Evolutionary conservation across 1,284 basidiomycete species (phyloP), one percentile per base, ranked within the genome.

Genomic region (Moesziomyces sp.): DNA sequence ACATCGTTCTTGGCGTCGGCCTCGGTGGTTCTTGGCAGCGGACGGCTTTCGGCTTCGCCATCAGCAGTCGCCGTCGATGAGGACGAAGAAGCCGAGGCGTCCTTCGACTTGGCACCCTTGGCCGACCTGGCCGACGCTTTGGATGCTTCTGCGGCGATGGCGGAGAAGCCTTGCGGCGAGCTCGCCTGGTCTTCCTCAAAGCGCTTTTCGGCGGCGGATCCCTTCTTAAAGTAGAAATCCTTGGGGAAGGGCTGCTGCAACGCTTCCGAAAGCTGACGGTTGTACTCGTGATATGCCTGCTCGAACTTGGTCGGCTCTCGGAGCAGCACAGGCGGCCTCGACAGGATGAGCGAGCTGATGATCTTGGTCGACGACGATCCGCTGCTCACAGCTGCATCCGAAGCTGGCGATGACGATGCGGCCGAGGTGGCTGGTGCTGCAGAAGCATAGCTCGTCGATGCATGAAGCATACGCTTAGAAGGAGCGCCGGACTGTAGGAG

Each of bases 151-250:
- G 56, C 44, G 14, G 62, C 66, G 28, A 61, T 64, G 21, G 55
- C 69, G 5, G 64, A 60, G 60, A 74, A 74, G 19, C 72, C 72
- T 28, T 50, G 67, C 23, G 72, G 30, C 30, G 62, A 49, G 53
- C 56, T 57, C 3, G 63, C 56, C 46, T 74, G 72, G 4, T 85
- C 83, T 43, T 85, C 85, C 74, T 91, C 88, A 83, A 94, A 97
- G 51, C 91, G 89, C 45, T 90, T 90, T 83, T 95, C 91, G 35
- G 96, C 89, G 3, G 93, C 88, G 0, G 93, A 93, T 0, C 94
- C 95, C 63, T 91, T 90, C 85, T 95, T 95, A 88, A 97, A 98
- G 87, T 97, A 98, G 85, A 97, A 96, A 46, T 93, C 90, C 59
- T 90, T 88, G 18, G 93, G 91, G 84, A 94, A 91, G 0, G 95